Evolutionary conservation across 495 filamentous ascomycete genomes (phyloP).

Genomic region (Penicillium mononematosum): DNA sequence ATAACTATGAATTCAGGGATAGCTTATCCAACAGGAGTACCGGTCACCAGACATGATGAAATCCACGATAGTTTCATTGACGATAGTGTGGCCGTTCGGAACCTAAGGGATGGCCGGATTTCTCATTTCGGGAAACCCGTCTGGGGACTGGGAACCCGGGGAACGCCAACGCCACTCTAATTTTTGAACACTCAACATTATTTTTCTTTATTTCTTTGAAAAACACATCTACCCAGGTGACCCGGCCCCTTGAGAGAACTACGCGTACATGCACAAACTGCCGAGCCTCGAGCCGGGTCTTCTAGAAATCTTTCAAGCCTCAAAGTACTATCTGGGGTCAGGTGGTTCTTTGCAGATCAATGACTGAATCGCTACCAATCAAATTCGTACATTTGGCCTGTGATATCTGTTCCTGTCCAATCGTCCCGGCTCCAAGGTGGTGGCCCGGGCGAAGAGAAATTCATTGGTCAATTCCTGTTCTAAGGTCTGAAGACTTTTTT

Average conservation of each 20-base stretch:
- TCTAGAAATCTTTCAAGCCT: constrained; percentile 9
- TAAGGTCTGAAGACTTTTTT: background rate
- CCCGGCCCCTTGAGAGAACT: background rate
- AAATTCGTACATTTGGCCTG: background rate
- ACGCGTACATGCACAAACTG: background rate
- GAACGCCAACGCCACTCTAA: constrained; percentile 9
- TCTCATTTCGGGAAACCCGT: constrained; percentile 10
- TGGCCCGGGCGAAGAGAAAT: background rate
- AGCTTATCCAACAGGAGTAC: background rate
- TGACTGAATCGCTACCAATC: background rate
- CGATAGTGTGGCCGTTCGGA: background rate
- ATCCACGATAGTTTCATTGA: constrained; percentile 1
- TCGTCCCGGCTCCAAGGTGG: constrained; percentile 6
- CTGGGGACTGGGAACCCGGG: constrained; percentile 7
- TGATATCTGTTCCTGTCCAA: constrained; percentile 4
- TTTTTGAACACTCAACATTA: background rate
- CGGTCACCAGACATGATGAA: constrained; percentile 4
- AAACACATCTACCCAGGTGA: background rate
- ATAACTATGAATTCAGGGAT: background rate
- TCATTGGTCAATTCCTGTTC: constrained; percentile 9
- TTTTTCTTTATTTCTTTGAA: background rate
- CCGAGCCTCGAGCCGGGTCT: background rate
- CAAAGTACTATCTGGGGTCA: constrained; percentile 7
- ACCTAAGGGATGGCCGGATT: constrained; percentile 8
- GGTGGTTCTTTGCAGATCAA: constrained; percentile 3